Evolutionary conservation across 257 asterid genomes (phyloP).

Genomic region (Fraxinus excelsior): DNA sequence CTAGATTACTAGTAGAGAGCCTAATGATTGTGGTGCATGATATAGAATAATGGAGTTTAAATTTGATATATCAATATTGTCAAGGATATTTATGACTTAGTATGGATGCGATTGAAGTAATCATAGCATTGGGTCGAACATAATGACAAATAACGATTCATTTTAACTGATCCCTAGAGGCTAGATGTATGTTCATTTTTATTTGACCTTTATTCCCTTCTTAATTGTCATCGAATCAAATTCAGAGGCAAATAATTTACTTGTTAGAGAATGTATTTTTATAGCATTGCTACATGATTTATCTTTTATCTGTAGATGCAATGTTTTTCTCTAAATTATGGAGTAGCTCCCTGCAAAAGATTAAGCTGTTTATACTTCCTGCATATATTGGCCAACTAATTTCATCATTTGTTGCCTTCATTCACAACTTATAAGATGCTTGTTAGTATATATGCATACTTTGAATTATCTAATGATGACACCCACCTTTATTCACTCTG

Average conservation of each 20-base stretch:
- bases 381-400: not conserved
- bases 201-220: not conserved
- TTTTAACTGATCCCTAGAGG: not conserved
- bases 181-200: not conserved
- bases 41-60: not conserved
- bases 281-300: not conserved
- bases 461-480: conserved; percentile 16
- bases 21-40: not conserved
- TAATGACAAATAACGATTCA: not conserved
- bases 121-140: not conserved
- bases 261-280: not conserved
- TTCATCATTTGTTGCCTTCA: not conserved
- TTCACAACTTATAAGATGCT: not conserved
- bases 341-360: not conserved
- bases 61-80: not conserved
- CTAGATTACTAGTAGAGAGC: not conserved
- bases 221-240: not conserved
- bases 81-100: not conserved
- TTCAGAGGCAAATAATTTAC: not conserved
- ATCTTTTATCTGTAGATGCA: not conserved
- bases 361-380: not conserved
- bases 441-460: not conserved
- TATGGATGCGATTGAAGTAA: not conserved
- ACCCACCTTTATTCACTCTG: conserved; percentile 25
- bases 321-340: not conserved